Percentiles rank a stretch among this genome's conserved stretches.
These are phyloP conservation scores for Solanum hybrid DNA, from an alignment of 305 asterid genomes.

Conservation along the genomic window DNA sequence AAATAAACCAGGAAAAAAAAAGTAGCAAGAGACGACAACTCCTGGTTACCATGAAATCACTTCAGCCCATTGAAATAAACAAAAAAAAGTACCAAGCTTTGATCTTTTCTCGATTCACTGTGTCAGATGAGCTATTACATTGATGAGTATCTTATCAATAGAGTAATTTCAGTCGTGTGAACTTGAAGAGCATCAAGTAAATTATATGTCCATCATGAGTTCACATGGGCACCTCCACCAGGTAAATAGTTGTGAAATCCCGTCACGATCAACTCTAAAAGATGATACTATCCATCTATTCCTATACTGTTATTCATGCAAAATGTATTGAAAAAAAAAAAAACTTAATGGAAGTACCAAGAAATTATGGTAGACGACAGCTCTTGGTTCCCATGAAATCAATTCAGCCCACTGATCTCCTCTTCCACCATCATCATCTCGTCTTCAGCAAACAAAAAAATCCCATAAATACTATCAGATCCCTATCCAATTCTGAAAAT, in stretches of 20 bases:
- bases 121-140: neutral
- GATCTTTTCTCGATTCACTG: neutral
- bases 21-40: slow-evolving; percentile 58
- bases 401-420: slow-evolving; percentile 78
- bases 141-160: neutral
- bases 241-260: neutral
- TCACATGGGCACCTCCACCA: neutral
- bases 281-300: neutral
- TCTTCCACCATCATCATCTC: slow-evolving; percentile 36
- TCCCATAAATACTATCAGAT: neutral
- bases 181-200: neutral
- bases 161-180: neutral
- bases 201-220: neutral
- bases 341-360: slow-evolving; percentile 31
- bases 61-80: slow-evolving; percentile 57
- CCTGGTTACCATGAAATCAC: slow-evolving; percentile 87
- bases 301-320: neutral
- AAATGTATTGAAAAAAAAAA: neutral
- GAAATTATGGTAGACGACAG: slow-evolving; percentile 61
- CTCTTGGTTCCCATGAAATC: slow-evolving; percentile 95
- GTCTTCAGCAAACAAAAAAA: neutral
- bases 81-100: neutral
- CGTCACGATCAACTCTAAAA: neutral
- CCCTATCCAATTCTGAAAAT: neutral
- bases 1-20: neutral